phyloP scores from a whole-genome alignment of 2,329 filamentous ascomycete species.

The Niveomyces coronatus region DNA sequence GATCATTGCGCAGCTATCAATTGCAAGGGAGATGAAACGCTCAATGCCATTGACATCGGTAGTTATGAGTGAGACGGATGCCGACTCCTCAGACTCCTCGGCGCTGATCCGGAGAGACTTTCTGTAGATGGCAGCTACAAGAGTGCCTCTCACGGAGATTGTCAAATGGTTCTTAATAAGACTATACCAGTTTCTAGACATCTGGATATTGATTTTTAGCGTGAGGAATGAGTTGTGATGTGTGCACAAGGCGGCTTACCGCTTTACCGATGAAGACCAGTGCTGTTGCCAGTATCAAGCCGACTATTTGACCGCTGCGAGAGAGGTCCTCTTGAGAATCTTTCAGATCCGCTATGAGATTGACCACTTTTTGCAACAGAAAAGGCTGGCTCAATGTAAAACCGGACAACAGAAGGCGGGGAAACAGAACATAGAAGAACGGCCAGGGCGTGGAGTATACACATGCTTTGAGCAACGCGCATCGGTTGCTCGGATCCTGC shows the following conservation, averaged over 20 bases:
- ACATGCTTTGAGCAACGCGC: not conserved
- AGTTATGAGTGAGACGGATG: conserved; percentile 1
- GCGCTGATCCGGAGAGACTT: not conserved
- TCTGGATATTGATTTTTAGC: not conserved
- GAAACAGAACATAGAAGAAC: not conserved
- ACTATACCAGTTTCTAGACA: not conserved
- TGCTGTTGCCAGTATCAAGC: not conserved
- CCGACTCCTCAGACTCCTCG: not conserved
- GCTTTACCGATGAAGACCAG: conserved; percentile 4
- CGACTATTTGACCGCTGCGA: not conserved
- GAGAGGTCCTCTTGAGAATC: not conserved
- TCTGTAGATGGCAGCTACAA: not conserved
- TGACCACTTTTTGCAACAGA: not conserved
- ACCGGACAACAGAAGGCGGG: not conserved
- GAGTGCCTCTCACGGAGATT: not conserved
- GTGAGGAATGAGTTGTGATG: not conserved
- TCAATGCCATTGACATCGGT: not conserved
- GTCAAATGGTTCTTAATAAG: conserved; percentile 1
- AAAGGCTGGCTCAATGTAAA: conserved; percentile 2
- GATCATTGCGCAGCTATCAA: not conserved
- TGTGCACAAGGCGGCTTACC: not conserved
- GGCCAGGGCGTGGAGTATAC: not conserved
- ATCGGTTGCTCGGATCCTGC: not conserved
- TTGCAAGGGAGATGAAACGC: not conserved
- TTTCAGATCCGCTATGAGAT: not conserved